Evolutionary conservation across 345 rosid genomes (phyloP).

Genomic region (Eucalyptus marginata): DNA sequence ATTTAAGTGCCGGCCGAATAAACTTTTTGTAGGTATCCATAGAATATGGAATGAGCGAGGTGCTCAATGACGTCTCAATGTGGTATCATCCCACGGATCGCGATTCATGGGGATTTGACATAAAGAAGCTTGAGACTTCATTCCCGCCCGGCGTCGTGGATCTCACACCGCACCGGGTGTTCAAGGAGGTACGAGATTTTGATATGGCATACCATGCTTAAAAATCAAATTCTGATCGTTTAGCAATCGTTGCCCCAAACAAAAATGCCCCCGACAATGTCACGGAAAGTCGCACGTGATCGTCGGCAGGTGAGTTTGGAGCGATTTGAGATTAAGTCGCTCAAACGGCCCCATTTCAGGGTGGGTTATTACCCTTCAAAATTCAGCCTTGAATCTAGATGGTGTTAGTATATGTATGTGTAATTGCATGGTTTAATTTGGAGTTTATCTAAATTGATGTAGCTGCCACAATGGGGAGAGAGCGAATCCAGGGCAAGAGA

Average conservation of each 20-base stretch:
- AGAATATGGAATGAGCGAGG: conserved; percentile 79
- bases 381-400: not conserved
- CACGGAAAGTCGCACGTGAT: not conserved
- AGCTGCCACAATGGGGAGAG: conserved; percentile 84
- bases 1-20: not conserved
- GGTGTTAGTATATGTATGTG: not conserved
- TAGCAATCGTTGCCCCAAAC: not conserved
- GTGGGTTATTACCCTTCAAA: not conserved
- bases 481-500: conserved; percentile 15
- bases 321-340: not conserved
- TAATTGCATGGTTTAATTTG: not conserved
- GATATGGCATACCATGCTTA: not conserved
- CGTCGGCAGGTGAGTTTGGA: not conserved
- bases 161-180: not conserved
- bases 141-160: conserved; percentile 52
- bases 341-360: not conserved
- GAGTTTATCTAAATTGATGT: not conserved
- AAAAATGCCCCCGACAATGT: not conserved
- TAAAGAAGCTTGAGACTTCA: conserved; percentile 43
- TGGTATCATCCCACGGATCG: conserved; percentile 30
- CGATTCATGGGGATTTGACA: conserved; percentile 31
- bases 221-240: not conserved
- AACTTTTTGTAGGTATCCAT: conserved; percentile 35
- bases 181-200: not conserved
- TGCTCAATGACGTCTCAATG: conserved; percentile 51